Conservation (phyloP, 2,329 filamentous ascomycete genomes). For the Nemania bipapillata region DNA sequence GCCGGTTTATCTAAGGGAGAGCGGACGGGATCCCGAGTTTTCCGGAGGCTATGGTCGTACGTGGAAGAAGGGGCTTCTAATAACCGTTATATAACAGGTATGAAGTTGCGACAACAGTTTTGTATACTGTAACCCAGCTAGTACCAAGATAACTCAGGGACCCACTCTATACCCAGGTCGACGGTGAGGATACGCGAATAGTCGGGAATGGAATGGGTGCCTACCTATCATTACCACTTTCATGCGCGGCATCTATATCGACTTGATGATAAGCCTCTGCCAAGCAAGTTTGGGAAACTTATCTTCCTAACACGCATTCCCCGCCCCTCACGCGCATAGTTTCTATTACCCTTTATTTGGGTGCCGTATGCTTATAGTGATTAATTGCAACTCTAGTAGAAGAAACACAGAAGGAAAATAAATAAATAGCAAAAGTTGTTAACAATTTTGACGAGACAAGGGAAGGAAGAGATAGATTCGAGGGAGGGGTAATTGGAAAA, state of each 20-base stretch:
- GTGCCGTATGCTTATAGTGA: neutral
- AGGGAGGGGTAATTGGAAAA: neutral
- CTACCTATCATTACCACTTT: neutral
- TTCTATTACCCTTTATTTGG: neutral
- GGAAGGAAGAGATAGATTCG: neutral
- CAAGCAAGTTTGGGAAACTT: neutral
- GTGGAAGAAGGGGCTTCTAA: no score
- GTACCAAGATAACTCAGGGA: no score
- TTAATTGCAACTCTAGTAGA: neutral
- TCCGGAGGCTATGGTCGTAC: no score
- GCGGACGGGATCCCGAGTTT: no score
- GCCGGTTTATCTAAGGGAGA: no score
- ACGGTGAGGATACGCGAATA: neutral
- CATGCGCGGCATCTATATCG: neutral
- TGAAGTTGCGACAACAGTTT: no score
- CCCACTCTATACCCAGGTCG: no score
- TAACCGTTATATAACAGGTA: no score
- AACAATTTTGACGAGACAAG: neutral
- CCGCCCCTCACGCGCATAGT: neutral
- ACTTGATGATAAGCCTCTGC: neutral
- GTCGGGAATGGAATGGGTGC: neutral
- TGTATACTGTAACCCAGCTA: no score
- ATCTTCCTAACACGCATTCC: neutral
- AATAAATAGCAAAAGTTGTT: neutral
- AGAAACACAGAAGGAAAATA: neutral